These are phyloP conservation scores for Parathielavia appendiculata DNA, from an alignment of 495 filamentous ascomycete genomes.

Conservation along the genomic window DNA sequence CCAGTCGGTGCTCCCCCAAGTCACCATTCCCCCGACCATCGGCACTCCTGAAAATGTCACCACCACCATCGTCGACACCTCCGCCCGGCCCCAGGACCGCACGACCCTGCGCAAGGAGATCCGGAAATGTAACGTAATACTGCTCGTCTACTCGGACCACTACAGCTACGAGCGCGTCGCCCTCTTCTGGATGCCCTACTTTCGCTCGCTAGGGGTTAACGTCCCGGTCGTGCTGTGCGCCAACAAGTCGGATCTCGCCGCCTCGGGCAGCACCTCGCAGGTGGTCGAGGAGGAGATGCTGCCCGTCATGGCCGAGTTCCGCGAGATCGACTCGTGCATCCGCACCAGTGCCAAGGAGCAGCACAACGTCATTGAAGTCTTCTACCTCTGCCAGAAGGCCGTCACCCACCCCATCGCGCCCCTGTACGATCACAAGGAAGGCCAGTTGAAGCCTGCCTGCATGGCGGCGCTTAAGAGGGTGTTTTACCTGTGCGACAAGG, in stretches of 20 bases:
- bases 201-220: slow-evolving; percentile 93
- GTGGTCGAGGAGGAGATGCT: slow-evolving; percentile 96
- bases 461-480: slow-evolving; percentile 79
- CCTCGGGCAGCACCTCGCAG: slow-evolving; percentile 59
- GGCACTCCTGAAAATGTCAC: slow-evolving; percentile 92
- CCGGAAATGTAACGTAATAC: slow-evolving; percentile 90
- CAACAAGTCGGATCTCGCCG: slow-evolving; percentile 85
- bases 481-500: slow-evolving; percentile 93
- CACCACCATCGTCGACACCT: slow-evolving; percentile 94
- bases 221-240: slow-evolving; percentile 96
- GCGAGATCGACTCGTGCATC: slow-evolving; percentile 97
- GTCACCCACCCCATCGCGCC: slow-evolving; percentile 96
- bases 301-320: slow-evolving; percentile 96
- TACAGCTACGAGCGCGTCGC: slow-evolving; percentile 98
- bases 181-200: slow-evolving; percentile 96
- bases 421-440: slow-evolving; percentile 92
- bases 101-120: slow-evolving; percentile 86
- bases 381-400: slow-evolving; percentile 97
- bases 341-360: slow-evolving; percentile 91
- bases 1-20: slow-evolving; percentile 85
- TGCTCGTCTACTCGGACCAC: slow-evolving; percentile 96
- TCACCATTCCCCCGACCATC: slow-evolving; percentile 83
- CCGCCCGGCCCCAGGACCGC: slow-evolving; percentile 87
- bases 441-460: slow-evolving; percentile 79
- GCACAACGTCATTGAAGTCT: slow-evolving; percentile 92